These are phyloP conservation scores for Fusarium coicis DNA, from an alignment of 2,329 filamentous ascomycete genomes.

Conservation along the genomic window DNA sequence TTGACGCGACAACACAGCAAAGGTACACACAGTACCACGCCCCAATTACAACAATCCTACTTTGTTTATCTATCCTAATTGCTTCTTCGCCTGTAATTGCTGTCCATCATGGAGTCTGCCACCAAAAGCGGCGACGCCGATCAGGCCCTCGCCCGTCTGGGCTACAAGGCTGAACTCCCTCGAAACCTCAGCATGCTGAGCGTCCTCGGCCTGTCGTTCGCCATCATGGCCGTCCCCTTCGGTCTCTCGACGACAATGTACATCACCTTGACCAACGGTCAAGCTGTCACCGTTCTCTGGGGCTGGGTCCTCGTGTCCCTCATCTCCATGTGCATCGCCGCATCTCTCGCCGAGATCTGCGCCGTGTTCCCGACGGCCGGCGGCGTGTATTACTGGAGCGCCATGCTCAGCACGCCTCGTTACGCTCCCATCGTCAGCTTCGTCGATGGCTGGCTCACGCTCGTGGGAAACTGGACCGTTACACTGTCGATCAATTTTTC, in stretches of 20 bases:
- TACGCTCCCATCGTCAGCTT: constrained; percentile 75
- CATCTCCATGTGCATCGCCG: constrained; percentile 77
- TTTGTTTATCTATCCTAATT: too few species aligned
- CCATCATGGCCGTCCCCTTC: constrained; percentile 63
- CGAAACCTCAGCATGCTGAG: constrained; percentile 62
- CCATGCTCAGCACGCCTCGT: constrained; percentile 68
- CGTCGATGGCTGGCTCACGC: constrained; percentile 79
- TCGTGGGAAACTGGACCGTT: constrained; percentile 77
- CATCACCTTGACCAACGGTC: constrained; percentile 74
- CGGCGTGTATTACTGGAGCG: constrained; percentile 80
- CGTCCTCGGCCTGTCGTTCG: constrained; percentile 61
- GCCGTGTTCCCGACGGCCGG: constrained; percentile 72
- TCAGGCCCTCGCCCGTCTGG: constrained; percentile 58
- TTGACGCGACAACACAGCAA: background rate
- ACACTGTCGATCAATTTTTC: constrained; percentile 78
- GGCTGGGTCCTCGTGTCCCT: constrained; percentile 71
- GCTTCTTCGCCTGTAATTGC: too few species aligned
- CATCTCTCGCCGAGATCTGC: constrained; percentile 78
- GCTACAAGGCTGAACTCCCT: constrained; percentile 62
- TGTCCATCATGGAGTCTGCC: constrained; percentile 19
- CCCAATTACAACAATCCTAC: background rate
- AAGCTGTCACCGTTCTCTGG: constrained; percentile 79
- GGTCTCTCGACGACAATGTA: constrained; percentile 61
- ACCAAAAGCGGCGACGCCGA: constrained; percentile 48
- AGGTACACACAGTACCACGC: background rate